Percentiles rank a stretch among this genome's conserved stretches.
phyloP scores from a whole-genome alignment of 345 rosid genomes.

The Sonneratia caseolaris region DNA sequence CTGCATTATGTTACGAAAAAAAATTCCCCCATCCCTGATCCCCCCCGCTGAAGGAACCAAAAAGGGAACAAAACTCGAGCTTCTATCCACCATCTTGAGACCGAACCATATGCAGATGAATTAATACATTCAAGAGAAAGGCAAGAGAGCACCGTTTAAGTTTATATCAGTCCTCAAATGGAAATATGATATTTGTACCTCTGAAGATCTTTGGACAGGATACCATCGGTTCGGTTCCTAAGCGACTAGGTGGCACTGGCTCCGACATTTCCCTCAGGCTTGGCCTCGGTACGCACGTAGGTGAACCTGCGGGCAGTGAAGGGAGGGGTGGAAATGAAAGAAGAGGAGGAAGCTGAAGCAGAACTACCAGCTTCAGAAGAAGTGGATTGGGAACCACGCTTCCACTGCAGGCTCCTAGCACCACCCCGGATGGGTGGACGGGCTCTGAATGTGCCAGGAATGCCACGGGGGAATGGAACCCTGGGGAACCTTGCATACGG shows the following conservation, averaged over 20 bases:
- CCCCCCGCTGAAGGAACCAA: neutral
- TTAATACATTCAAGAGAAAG: neutral
- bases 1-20: neutral
- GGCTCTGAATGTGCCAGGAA: slow-evolving; percentile 43
- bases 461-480: slow-evolving; percentile 53
- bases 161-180: neutral
- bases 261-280: slow-evolving; percentile 26
- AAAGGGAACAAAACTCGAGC: too few relatives aligned
- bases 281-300: slow-evolving; percentile 58
- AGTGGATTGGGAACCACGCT: slow-evolving; percentile 49
- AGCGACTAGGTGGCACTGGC: slow-evolving; percentile 20
- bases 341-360: slow-evolving; percentile 1
- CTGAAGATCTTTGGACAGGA: neutral
- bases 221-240: neutral
- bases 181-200: neutral
- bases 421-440: slow-evolving; percentile 56
- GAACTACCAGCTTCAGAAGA: slow-evolving; percentile 25
- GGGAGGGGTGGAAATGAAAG: neutral
- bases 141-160: neutral
- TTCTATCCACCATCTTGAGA: neutral
- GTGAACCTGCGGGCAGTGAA: slow-evolving; percentile 32
- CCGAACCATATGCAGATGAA: neutral
- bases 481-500: slow-evolving; percentile 52
- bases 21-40: neutral
- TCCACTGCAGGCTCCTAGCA: slow-evolving; percentile 92